phyloP scores from a whole-genome alignment of 768 basidiomycete species.

The Mycena filopes region DNA sequence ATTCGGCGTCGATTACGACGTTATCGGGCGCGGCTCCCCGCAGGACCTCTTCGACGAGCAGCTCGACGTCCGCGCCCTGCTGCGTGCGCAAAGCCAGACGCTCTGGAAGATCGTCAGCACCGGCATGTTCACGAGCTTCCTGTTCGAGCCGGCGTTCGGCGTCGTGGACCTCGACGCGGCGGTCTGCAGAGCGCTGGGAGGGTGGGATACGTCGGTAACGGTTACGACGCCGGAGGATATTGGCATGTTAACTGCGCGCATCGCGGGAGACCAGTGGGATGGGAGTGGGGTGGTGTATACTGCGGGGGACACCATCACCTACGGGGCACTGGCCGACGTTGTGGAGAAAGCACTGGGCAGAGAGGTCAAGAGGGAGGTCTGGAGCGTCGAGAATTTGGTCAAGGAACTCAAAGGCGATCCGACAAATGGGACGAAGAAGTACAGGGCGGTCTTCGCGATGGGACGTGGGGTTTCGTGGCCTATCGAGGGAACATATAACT shows the following conservation, averaged over 20 bases:
- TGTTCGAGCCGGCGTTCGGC: conserved; percentile 40
- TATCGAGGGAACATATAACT: conserved; percentile 33
- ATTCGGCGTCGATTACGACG: conserved; percentile 49
- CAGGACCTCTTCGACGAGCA: conserved; percentile 48
- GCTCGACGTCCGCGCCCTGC: conserved; percentile 44
- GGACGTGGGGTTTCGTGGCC: conserved; percentile 39
- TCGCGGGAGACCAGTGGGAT: conserved; percentile 25
- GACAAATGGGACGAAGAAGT: conserved; percentile 36
- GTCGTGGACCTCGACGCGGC: conserved; percentile 37
- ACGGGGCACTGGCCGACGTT: conserved; percentile 37
- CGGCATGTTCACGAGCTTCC: conserved; percentile 36
- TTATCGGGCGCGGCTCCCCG: conserved; percentile 41
- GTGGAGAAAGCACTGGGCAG: conserved; percentile 30
- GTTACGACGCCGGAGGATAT: conserved; percentile 43
- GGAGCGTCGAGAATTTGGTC: conserved; percentile 30
- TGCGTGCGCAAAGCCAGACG: conserved; percentile 38
- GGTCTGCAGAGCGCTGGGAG: conserved; percentile 34
- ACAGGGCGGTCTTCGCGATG: conserved; percentile 37
- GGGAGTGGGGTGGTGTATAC: conserved; percentile 39
- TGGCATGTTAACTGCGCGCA: conserved; percentile 38
- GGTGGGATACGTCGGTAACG: conserved; percentile 39
- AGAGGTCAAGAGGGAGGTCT: conserved; percentile 31
- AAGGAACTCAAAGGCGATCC: conserved; percentile 35
- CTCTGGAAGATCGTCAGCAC: conserved; percentile 39
- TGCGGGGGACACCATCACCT: conserved; percentile 44